Conservation (phyloP, 1,284 basidiomycete genomes). For the Marasmius sp. region DNA sequence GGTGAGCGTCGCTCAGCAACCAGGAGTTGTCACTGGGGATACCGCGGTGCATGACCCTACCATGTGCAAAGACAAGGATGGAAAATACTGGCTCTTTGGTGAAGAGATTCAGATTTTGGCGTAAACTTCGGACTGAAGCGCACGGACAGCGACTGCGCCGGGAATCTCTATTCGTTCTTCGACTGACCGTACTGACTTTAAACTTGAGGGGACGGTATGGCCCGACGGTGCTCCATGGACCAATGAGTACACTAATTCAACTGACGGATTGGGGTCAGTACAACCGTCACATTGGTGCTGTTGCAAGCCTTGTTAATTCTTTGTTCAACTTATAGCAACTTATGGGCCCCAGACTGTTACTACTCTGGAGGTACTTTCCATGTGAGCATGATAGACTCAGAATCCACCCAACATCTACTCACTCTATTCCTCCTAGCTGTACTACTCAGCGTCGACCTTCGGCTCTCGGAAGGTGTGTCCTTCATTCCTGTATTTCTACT, state of each 20-base stretch:
- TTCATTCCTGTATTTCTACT: neutral
- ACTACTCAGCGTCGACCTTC: conserved; percentile 45
- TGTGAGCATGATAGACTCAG: conserved; percentile 25
- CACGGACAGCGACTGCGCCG: conserved; percentile 39
- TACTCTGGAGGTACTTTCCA: conserved; percentile 44
- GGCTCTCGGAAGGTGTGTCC: conserved; percentile 44
- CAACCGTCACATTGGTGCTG: neutral
- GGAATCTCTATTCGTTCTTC: conserved; percentile 55
- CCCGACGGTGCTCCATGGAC: conserved; percentile 51
- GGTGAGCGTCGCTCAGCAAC: conserved; percentile 3
- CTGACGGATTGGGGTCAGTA: conserved; percentile 39
- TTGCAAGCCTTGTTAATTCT: neutral
- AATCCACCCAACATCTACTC: neutral
- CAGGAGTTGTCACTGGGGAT: conserved; percentile 21
- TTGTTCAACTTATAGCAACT: conserved; percentile 23
- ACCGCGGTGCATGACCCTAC: conserved; percentile 37
- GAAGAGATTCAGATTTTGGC: conserved; percentile 13
- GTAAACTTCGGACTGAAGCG: neutral
- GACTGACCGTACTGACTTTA: conserved; percentile 50
- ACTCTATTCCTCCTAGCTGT: conserved; percentile 28
- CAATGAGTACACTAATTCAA: conserved; percentile 46
- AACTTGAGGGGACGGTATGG: conserved; percentile 46
- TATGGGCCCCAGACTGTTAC: conserved; percentile 58
- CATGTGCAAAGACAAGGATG: conserved; percentile 50
- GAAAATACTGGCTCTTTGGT: conserved; percentile 56